Conservation (phyloP, 768 basidiomycete genomes). For the Macrolepiota fuliginosa region DNA sequence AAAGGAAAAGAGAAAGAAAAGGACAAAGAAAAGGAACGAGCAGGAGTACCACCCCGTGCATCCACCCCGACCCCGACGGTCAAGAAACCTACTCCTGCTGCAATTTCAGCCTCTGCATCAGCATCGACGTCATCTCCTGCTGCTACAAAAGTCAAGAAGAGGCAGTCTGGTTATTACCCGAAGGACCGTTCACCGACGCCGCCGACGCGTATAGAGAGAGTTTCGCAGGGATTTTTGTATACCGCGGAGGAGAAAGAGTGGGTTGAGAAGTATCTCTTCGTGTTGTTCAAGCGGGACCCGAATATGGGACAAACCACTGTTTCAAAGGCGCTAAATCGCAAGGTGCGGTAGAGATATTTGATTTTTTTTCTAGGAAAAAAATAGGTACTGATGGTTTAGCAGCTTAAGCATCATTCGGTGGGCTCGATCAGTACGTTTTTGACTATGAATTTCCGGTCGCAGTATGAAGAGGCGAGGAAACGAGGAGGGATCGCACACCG, state of each 20-base stretch:
- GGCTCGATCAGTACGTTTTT: conserved; percentile 51
- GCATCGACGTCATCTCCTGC: background rate
- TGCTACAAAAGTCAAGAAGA: background rate
- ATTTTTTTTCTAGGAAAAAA: background rate
- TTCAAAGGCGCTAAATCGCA: conserved; percentile 35
- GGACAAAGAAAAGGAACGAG: background rate
- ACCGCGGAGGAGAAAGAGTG: conserved; percentile 52
- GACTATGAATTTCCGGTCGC: conserved; percentile 25
- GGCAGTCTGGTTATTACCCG: background rate
- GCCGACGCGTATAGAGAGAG: background rate
- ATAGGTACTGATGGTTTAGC: background rate
- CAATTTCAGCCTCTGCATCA: background rate
- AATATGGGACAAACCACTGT: conserved; percentile 36
- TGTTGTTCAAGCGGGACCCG: conserved; percentile 48
- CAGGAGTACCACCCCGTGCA: background rate
- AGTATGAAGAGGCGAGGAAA: conserved; percentile 48
- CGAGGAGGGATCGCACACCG: conserved; percentile 48
- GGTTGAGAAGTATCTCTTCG: conserved; percentile 37
- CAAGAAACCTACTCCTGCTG: background rate
- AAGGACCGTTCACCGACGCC: conserved; percentile 6
- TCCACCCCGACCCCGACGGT: background rate
- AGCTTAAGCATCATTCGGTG: conserved; percentile 62
- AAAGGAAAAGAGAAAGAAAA: conserved; percentile 7
- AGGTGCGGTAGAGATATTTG: conserved; percentile 35
- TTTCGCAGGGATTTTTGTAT: conserved; percentile 32